These are phyloP conservation scores for Scenedesmus sp. DNA, from an alignment of 163 green algal genomes.

Conservation along the genomic window DNA sequence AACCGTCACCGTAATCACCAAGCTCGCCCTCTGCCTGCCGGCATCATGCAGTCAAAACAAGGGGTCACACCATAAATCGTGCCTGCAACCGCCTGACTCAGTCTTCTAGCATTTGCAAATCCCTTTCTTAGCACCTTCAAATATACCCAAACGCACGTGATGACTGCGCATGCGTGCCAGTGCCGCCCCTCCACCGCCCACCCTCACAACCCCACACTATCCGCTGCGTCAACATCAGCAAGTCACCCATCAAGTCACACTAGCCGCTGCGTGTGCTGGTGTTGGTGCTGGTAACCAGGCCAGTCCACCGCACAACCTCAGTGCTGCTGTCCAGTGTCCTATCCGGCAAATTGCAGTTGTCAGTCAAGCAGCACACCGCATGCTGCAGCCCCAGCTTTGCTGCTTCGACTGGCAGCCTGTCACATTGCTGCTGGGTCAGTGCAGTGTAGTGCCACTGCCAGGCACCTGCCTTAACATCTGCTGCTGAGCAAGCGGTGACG, in stretches of 20 bases:
- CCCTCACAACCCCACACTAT: neutral
- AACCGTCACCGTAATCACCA: too few species aligned
- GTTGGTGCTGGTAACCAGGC: neutral
- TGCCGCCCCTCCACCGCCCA: too few species aligned
- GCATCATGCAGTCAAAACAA: too few species aligned
- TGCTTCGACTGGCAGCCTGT: neutral
- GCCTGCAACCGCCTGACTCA: too few species aligned
- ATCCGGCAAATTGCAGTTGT: neutral
- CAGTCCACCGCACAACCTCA: neutral
- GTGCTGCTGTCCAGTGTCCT: neutral
- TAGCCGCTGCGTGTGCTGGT: neutral
- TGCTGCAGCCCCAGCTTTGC: neutral
- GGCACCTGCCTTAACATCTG: neutral
- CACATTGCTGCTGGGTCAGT: neutral
- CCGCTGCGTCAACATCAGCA: neutral
- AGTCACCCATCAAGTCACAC: neutral
- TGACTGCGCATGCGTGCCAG: too few species aligned
- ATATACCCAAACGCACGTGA: too few species aligned
- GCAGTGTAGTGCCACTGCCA: slow-evolving; percentile 6
- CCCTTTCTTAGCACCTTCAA: too few species aligned
- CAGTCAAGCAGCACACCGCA: neutral
- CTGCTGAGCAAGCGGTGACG: neutral
- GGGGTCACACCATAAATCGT: too few species aligned
- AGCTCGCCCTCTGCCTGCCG: too few species aligned
- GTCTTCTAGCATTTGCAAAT: too few species aligned